Evolutionary conservation across 208 protist genomes (phyloP).

Genomic region (Trypanosoma avium): DNA sequence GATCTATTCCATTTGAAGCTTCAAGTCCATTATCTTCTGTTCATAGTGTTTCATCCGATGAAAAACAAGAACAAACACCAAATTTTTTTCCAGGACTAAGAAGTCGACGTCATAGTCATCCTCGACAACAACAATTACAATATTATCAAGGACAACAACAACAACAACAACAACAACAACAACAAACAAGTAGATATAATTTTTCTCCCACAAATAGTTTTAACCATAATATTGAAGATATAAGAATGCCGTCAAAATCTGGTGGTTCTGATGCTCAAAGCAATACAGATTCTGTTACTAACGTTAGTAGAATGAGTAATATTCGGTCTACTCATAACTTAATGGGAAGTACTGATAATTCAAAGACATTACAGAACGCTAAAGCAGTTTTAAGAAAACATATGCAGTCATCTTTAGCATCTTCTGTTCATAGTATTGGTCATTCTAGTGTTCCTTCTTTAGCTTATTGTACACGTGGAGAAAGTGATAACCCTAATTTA

Average conservation of each 20-base stretch:
- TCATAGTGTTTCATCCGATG: too few relatives aligned
- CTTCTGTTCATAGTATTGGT: not conserved
- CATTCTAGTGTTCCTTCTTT: not conserved
- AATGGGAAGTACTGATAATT: not conserved
- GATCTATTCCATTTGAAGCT: too few relatives aligned
- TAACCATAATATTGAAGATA: too few relatives aligned
- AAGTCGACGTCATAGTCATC: too few relatives aligned
- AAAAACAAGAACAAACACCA: too few relatives aligned
- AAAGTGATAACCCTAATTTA: not conserved
- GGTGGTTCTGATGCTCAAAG: not conserved
- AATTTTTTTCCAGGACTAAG: too few relatives aligned
- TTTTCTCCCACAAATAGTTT: too few relatives aligned
- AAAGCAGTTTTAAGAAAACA: conserved; percentile 31
- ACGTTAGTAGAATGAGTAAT: not conserved
- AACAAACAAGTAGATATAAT: too few relatives aligned
- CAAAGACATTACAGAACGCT: conserved; percentile 19
- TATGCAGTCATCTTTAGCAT: conserved; percentile 2
- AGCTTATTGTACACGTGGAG: not conserved
- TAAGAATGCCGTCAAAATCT: not conserved
- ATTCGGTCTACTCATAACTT: not conserved
- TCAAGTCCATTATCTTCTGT: too few relatives aligned
- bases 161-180: too few relatives aligned
- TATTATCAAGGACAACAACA: too few relatives aligned
- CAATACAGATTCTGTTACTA: not conserved
- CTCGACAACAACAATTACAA: too few relatives aligned